phyloP scores from a whole-genome alignment of 139 green algal species.

The Chlorella sorokiniana region DNA sequence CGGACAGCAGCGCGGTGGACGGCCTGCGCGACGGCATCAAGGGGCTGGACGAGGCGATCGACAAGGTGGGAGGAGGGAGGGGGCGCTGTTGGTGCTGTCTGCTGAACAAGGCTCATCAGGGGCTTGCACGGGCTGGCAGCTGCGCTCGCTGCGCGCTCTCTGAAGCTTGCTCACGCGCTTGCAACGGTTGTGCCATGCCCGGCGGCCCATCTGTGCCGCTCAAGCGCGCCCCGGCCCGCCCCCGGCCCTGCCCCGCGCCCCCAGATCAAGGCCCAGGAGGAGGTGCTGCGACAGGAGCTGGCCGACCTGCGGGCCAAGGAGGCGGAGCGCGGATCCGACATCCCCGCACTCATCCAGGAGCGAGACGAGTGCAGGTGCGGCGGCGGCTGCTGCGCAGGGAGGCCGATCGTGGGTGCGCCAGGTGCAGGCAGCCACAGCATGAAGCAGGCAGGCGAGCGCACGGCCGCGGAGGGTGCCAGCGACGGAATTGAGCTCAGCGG shows the following conservation, averaged over 20 bases:
- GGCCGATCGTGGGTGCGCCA: neutral
- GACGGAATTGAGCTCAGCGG: neutral
- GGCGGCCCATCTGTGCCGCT: neutral
- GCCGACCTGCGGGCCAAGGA: slow-evolving; percentile 36
- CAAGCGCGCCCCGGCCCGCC: neutral
- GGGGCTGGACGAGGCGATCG: slow-evolving; percentile 37
- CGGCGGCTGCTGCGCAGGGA: neutral
- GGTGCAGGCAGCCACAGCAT: neutral
- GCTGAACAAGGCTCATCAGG: neutral
- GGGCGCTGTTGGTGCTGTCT: neutral
- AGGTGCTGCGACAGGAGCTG: slow-evolving; percentile 35
- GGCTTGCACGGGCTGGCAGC: no score
- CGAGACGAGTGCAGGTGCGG: slow-evolving; percentile 40
- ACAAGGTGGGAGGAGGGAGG: neutral
- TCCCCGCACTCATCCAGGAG: slow-evolving; percentile 32
- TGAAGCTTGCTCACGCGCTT: no score
- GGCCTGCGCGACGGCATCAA: slow-evolving; percentile 37
- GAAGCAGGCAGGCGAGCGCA: neutral
- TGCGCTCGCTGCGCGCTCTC: no score
- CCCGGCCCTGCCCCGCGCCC: neutral
- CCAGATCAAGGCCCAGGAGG: slow-evolving; percentile 39
- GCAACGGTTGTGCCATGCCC: no score
- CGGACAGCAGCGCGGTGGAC: slow-evolving; percentile 26
- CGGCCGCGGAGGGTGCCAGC: neutral
- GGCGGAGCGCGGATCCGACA: slow-evolving; percentile 25